Evolutionary conservation across 805 yeast species (phyloP).

Genomic region (Dipodascopsis tothii): DNA sequence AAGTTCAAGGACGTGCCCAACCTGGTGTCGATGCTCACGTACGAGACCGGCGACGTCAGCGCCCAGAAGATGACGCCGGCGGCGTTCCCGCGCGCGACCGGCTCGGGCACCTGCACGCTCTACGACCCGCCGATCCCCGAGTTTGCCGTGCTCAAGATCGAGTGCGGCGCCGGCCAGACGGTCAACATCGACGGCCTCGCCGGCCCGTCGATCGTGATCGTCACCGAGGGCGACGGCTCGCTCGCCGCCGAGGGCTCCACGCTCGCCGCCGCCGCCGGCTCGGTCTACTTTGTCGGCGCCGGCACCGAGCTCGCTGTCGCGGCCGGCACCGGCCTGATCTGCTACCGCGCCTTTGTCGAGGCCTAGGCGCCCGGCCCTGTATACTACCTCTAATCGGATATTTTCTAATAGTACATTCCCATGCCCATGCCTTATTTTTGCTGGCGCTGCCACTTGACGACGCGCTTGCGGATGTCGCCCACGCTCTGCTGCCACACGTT

Average conservation of each 20-base stretch:
- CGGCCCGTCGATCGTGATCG: conserved; percentile 84
- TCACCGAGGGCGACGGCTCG: conserved; percentile 72
- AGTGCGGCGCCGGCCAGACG: conserved; percentile 44
- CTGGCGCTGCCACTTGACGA: conserved; percentile 54
- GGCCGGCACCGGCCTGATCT: conserved; percentile 43
- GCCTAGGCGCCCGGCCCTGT: conserved; percentile 33
- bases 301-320: conserved; percentile 53
- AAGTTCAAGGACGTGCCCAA: conserved; percentile 92
- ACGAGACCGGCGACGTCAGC: conserved; percentile 78
- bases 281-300: conserved; percentile 79
- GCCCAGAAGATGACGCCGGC: conserved; percentile 82
- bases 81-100: conserved; percentile 38
- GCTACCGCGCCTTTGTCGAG: conserved; percentile 88
- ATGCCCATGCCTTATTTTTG: no score
- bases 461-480: conserved; percentile 72
- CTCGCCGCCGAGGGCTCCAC: conserved; percentile 38
- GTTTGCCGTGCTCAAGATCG: conserved; percentile 84
- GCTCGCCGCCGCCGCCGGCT: conserved; percentile 57
- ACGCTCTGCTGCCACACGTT: conserved; percentile 56
- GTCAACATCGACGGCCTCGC: conserved; percentile 55
- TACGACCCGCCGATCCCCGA: conserved; percentile 97
- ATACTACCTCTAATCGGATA: conserved; percentile 25
- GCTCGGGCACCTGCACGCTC: conserved; percentile 36
- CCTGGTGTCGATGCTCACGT: conserved; percentile 84
- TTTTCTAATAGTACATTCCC: no score